A percentile compares a stretch with the other conserved stretches of the same genome.
Conservation (phyloP, 495 filamentous ascomycete genomes). For the Staphylotrichum tortipilum region DNA sequence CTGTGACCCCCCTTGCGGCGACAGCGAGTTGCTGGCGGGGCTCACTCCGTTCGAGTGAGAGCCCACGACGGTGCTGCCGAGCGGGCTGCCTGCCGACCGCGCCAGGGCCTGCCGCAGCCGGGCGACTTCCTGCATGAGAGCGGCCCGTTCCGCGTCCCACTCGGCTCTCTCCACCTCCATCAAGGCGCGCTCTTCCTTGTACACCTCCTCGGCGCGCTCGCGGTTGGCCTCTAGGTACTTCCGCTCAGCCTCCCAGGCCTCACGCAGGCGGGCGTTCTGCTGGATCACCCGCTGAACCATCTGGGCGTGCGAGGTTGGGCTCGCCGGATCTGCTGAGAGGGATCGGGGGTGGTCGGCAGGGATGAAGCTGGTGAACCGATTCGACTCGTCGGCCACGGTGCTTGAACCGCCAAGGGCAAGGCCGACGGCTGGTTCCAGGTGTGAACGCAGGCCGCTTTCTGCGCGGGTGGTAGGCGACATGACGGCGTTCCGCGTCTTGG, state of each 20-base stretch:
- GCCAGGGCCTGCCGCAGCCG: slow-evolving; percentile 24
- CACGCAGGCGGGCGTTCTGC: slow-evolving; percentile 32
- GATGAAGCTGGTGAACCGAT: slow-evolving; percentile 12
- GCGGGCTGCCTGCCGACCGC: slow-evolving; percentile 11
- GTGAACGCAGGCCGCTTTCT: not conserved
- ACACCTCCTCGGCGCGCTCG: slow-evolving; percentile 36
- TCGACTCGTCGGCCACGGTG: slow-evolving; percentile 3
- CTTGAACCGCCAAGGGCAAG: not conserved
- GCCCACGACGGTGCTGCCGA: slow-evolving; percentile 4
- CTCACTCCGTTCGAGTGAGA: slow-evolving; percentile 18
- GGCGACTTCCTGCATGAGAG: slow-evolving; percentile 19
- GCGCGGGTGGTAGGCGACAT: not conserved
- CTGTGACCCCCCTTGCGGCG: slow-evolving; percentile 17
- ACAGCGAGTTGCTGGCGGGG: slow-evolving; percentile 21
- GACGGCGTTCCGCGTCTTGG: not conserved
- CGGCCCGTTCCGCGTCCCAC: slow-evolving; percentile 31
- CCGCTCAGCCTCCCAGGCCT: slow-evolving; percentile 40
- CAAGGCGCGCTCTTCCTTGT: slow-evolving; percentile 36
- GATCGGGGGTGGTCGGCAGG: slow-evolving; percentile 16
- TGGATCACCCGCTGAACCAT: slow-evolving; percentile 34
- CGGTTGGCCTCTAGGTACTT: slow-evolving; percentile 37
- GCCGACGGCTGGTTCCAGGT: not conserved
- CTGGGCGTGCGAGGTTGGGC: slow-evolving; percentile 16
- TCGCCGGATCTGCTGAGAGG: slow-evolving; percentile 15
- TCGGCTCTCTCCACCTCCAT: slow-evolving; percentile 37